phyloP scores from a whole-genome alignment of 2,329 filamentous ascomycete species.

The Fusarium illudens region DNA sequence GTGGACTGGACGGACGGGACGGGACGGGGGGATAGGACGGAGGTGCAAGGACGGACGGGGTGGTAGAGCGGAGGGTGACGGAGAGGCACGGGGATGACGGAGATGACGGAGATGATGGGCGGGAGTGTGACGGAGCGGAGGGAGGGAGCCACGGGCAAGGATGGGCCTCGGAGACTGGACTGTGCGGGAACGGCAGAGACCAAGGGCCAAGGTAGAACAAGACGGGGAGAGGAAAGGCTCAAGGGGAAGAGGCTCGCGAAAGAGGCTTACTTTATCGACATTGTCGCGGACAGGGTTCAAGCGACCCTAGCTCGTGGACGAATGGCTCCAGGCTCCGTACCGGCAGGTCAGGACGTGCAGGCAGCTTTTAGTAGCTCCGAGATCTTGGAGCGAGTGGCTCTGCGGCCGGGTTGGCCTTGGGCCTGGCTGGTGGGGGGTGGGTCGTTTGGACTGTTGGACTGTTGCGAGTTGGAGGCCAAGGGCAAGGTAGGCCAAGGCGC shows the following conservation, averaged over 20 bases:
- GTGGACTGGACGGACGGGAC: not conserved
- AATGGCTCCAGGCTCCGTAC: constrained; percentile 45
- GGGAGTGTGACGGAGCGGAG: constrained; percentile 16
- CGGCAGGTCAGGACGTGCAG: constrained; percentile 44
- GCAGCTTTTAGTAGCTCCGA: constrained; percentile 44
- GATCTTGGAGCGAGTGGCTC: constrained; percentile 44
- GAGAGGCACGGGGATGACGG: constrained; percentile 13
- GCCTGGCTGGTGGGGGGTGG: constrained; percentile 41
- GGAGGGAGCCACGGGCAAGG: constrained; percentile 5
- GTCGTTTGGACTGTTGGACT: constrained; percentile 33
- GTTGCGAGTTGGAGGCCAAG: constrained; percentile 23
- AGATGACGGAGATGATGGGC: constrained; percentile 28
- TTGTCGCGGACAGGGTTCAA: constrained; percentile 51
- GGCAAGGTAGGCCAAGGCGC: not conserved
- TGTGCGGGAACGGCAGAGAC: constrained; percentile 12
- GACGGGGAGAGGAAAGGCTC: constrained; percentile 34
- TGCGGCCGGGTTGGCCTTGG: constrained; percentile 38
- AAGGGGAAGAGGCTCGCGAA: constrained; percentile 41
- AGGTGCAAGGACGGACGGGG: constrained; percentile 28
- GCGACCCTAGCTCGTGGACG: constrained; percentile 46
- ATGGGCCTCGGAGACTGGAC: constrained; percentile 19
- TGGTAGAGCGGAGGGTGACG: constrained; percentile 22
- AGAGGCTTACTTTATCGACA: constrained; percentile 65
- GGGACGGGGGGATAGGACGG: constrained; percentile 8
- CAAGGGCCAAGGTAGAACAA: constrained; percentile 31